These are phyloP conservation scores for Hypomyces perniciosus DNA, from an alignment of 2,329 filamentous ascomycete species.

Conservation along the genomic window DNA sequence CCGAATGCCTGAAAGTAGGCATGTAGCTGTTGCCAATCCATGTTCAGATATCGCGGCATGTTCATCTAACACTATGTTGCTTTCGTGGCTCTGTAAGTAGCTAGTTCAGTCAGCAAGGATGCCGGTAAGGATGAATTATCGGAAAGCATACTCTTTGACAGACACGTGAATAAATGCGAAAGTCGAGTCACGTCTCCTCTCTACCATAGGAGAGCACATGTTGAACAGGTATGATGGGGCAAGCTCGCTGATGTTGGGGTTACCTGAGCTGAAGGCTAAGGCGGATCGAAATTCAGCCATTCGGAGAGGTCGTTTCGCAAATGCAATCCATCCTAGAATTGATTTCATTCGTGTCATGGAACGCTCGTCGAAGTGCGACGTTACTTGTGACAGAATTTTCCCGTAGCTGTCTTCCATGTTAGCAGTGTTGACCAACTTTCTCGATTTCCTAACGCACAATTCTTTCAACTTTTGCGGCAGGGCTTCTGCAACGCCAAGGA, in stretches of 20 bases:
- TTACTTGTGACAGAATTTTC: constrained; percentile 23
- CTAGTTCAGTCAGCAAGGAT: not conserved
- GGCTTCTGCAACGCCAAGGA: constrained; percentile 17
- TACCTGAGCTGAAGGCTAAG: constrained; percentile 20
- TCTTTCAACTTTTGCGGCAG: constrained; percentile 20
- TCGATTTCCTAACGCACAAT: not conserved
- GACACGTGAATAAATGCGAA: constrained; percentile 24
- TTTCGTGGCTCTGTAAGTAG: constrained; percentile 6
- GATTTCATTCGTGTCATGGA: constrained; percentile 24
- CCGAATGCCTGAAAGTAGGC: not conserved
- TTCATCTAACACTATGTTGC: not conserved
- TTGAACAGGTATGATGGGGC: constrained; percentile 21
- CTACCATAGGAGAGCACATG: constrained; percentile 19
- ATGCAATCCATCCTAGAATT: constrained; percentile 32
- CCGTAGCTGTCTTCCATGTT: constrained; percentile 21
- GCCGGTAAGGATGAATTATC: not conserved
- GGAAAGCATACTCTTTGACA: constrained; percentile 20
- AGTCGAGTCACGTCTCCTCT: constrained; percentile 19
- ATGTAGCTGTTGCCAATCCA: constrained; percentile 1
- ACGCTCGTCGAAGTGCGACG: constrained; percentile 17
- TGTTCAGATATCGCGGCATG: not conserved
- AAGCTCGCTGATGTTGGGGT: constrained; percentile 8
- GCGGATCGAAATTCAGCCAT: constrained; percentile 30
- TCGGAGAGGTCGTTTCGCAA: constrained; percentile 28
- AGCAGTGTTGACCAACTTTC: not conserved